Conservation (phyloP, 345 rosid species). For the Trapa bicornis region DNA sequence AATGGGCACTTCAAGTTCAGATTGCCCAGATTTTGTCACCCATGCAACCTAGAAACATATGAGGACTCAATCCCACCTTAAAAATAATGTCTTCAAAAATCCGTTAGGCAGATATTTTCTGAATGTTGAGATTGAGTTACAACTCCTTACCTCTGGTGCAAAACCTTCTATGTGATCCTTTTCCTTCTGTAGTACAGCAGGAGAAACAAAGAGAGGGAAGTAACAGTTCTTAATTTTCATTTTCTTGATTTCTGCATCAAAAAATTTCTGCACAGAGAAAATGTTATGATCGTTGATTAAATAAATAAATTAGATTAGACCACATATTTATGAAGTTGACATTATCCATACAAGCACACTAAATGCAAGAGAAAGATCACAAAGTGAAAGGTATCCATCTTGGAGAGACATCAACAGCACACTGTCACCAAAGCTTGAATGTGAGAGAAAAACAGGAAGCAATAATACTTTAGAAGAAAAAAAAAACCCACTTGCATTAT, state of each 20-base stretch:
- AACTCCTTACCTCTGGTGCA: background rate
- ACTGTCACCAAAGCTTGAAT: background rate
- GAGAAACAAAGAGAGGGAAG: conserved; percentile 92
- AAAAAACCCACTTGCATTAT: conserved; percentile 58
- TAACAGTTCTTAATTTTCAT: conserved; percentile 90
- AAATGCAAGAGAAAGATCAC: background rate
- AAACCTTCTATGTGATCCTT: background rate
- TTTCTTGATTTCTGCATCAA: conserved; percentile 83
- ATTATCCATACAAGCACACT: background rate
- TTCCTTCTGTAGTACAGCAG: conserved; percentile 52
- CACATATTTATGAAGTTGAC: background rate
- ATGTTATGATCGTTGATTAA: background rate
- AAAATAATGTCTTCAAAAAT: background rate
- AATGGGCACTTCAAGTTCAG: conserved; percentile 81
- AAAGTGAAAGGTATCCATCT: background rate
- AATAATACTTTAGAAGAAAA: background rate
- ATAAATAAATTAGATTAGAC: background rate
- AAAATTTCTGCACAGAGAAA: conserved; percentile 45
- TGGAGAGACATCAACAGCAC: background rate
- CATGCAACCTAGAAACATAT: conserved; percentile 69
- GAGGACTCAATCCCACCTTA: background rate
- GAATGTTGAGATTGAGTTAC: background rate
- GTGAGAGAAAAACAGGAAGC: background rate
- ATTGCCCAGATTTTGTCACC: conserved; percentile 87
- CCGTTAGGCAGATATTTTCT: background rate